A percentile compares a stretch with the other conserved stretches of the same genome.
Evolutionary conservation across 352 stramenopile genomes (phyloP).

Genomic region (Phytophthora meadii): DNA sequence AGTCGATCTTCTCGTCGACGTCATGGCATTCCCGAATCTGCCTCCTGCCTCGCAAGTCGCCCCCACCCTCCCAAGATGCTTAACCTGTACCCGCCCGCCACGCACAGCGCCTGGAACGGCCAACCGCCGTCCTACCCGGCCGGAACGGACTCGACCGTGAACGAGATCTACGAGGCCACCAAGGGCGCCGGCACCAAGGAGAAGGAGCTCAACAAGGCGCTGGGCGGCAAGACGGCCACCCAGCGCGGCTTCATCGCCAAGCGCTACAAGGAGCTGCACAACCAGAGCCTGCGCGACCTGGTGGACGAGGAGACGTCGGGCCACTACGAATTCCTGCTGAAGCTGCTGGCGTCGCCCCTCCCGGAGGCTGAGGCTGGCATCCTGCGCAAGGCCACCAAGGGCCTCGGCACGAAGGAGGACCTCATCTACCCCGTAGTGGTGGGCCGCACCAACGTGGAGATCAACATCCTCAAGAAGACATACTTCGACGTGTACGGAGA

Average conservation of each 20-base stretch:
- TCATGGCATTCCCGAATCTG: constrained; percentile 27
- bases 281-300: constrained; percentile 61
- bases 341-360: constrained; percentile 59
- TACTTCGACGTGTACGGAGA: constrained; percentile 73
- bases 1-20: too few species aligned
- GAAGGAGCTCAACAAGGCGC: constrained; percentile 57
- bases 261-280: constrained; percentile 79
- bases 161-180: constrained; percentile 75
- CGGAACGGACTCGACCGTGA: constrained; percentile 58
- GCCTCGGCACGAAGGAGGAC: constrained; percentile 66
- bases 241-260: constrained; percentile 70
- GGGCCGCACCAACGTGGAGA: constrained; percentile 72
- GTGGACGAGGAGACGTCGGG: constrained; percentile 68
- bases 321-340: constrained; percentile 73
- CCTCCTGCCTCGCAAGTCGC: constrained; percentile 25
- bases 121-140: constrained; percentile 44
- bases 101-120: constrained; percentile 73
- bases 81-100: constrained; percentile 81
- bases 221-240: constrained; percentile 69
- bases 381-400: constrained; percentile 71
- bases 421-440: constrained; percentile 72
- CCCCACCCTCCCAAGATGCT: constrained; percentile 48
- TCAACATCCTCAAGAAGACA: constrained; percentile 87
- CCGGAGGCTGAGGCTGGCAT: constrained; percentile 73
- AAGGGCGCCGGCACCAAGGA: constrained; percentile 77